Evolutionary conservation across 345 rosid genomes (phyloP).

Genomic region (Bretschneidera sinensis): DNA sequence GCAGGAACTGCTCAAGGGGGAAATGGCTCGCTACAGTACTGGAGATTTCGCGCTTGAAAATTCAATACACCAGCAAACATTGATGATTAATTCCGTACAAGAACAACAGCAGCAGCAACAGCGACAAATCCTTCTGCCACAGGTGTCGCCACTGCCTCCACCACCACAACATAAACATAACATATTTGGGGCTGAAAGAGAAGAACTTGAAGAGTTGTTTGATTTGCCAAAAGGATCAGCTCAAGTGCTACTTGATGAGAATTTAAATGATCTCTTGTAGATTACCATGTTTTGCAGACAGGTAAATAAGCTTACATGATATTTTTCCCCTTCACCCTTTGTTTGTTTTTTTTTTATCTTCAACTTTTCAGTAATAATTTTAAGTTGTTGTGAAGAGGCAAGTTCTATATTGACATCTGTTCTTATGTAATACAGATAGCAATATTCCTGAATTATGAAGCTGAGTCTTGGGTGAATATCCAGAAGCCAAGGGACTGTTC

Average conservation of each 20-base stretch:
- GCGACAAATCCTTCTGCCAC: background rate
- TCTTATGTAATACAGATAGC: background rate
- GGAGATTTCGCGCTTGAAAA: constrained; percentile 11
- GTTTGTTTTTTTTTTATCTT: background rate
- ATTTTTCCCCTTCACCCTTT: background rate
- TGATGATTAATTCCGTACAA: background rate
- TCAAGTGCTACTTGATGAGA: background rate
- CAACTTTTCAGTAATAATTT: background rate
- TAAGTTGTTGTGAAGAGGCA: background rate
- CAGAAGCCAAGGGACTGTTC: background rate
- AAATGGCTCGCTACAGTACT: constrained; percentile 3
- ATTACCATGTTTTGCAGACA: background rate
- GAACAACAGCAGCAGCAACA: constrained; percentile 4
- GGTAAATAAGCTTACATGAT: background rate
- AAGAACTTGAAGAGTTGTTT: constrained; percentile 3
- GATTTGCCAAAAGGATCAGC: background rate
- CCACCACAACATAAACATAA: constrained; percentile 2
- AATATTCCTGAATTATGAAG: background rate
- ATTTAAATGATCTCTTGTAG: constrained; percentile 15
- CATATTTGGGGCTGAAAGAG: background rate
- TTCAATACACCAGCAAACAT: background rate
- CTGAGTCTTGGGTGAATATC: background rate
- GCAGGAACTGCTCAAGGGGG: constrained; percentile 5
- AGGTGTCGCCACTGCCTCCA: background rate
- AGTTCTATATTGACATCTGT: background rate